These are phyloP conservation scores for Spizellomyces punctatus DNA, from an alignment of 192 early-diverging fungal species.

Conservation along the genomic window DNA sequence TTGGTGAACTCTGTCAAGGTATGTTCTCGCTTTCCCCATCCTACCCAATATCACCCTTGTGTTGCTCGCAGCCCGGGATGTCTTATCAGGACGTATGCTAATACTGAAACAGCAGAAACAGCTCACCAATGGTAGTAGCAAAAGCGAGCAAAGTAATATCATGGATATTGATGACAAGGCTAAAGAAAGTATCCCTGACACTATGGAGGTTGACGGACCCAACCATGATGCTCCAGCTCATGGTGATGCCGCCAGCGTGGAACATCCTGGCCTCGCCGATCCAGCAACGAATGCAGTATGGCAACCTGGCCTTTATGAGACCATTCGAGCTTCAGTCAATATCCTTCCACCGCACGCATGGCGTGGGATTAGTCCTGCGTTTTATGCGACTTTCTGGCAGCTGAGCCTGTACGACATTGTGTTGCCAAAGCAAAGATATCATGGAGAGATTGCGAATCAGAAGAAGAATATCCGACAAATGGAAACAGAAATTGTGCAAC, in stretches of 20 bases:
- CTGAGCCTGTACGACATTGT: slow-evolving; percentile 74
- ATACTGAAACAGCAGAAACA: no score
- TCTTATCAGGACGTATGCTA: no score
- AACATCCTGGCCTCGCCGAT: no score
- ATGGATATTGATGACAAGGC: no score
- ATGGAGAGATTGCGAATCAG: slow-evolving; percentile 56
- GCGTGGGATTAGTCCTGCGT: slow-evolving; percentile 55
- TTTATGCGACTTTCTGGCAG: slow-evolving; percentile 82
- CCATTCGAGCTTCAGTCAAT: slow-evolving; percentile 21
- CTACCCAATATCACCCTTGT: no score
- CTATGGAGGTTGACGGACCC: slow-evolving; percentile 38
- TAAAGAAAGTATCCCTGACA: neutral
- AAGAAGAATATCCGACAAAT: slow-evolving; percentile 38
- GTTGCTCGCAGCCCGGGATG: no score
- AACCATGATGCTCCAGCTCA: no score
- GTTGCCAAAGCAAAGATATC: slow-evolving; percentile 66
- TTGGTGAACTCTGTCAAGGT: slow-evolving; percentile 46
- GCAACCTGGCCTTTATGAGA: slow-evolving; percentile 38
- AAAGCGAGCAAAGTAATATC: no score
- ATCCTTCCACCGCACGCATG: slow-evolving; percentile 38
- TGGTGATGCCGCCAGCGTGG: no score
- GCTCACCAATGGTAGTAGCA: no score
- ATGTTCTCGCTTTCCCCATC: no score
- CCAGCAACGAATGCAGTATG: slow-evolving; percentile 21
- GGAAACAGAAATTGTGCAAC: slow-evolving; percentile 40